These are phyloP conservation scores for Chlamydomonas applanata DNA, from an alignment of 139 green algal genomes.

Conservation along the genomic window DNA sequence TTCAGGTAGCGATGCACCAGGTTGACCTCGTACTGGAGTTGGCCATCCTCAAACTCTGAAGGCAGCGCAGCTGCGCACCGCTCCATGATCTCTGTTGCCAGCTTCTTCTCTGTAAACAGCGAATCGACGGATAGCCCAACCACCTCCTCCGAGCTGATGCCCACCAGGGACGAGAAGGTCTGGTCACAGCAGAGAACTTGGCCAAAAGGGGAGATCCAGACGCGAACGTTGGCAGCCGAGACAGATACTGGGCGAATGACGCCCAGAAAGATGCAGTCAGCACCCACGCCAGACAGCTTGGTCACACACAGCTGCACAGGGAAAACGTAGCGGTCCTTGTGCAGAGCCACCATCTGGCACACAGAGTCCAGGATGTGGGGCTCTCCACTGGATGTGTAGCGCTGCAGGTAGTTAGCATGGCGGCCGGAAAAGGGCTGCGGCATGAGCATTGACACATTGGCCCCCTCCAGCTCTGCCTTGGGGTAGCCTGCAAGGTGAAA, in stretches of 20 bases:
- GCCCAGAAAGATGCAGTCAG: slow-evolving; percentile 32
- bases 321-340: slow-evolving; percentile 35
- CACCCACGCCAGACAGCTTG: slow-evolving; percentile 26
- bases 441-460: slow-evolving; percentile 32
- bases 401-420: slow-evolving; percentile 34
- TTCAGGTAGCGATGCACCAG: no score
- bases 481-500: slow-evolving; percentile 4
- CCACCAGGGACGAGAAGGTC: slow-evolving; percentile 3
- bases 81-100: no score
- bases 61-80: no score
- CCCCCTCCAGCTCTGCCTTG: slow-evolving; percentile 30
- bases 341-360: slow-evolving; percentile 37
- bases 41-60: no score
- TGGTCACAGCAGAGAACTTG: slow-evolving; percentile 13
- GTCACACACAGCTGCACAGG: slow-evolving; percentile 29
- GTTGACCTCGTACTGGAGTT: no score
- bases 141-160: background rate
- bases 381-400: slow-evolving; percentile 32
- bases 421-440: slow-evolving; percentile 34
- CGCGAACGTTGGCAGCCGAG: slow-evolving; percentile 1
- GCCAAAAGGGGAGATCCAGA: slow-evolving; percentile 10
- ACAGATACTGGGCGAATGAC: slow-evolving; percentile 6
- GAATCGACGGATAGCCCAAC: background rate
- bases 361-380: slow-evolving; percentile 43
- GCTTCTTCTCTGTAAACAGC: no score